Percentiles rank a stretch among this genome's conserved stretches.
Conservation (phyloP, 768 basidiomycete genomes). For the Fistulinella prunicolor region DNA sequence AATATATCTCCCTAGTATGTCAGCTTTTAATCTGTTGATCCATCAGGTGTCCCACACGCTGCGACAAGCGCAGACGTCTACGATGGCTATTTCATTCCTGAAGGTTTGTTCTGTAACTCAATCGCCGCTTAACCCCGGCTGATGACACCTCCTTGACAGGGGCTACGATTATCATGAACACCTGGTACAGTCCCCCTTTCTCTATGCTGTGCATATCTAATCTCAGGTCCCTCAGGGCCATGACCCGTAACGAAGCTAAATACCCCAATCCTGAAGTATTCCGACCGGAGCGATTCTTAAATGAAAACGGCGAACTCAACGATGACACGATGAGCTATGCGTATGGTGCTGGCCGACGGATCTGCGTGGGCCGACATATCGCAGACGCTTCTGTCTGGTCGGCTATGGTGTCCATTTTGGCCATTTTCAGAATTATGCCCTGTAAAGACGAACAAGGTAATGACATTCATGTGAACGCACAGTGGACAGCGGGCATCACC, state of each 20-base stretch:
- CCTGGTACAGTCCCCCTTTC: conserved; percentile 12
- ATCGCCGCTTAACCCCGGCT: neutral
- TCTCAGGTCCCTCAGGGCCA: conserved; percentile 20
- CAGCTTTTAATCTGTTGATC: neutral
- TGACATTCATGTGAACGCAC: conserved; percentile 20
- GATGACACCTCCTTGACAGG: conserved; percentile 10
- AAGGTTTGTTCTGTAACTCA: conserved; percentile 35
- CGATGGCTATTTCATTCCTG: conserved; percentile 52
- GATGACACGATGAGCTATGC: conserved; percentile 29
- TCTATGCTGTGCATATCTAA: neutral
- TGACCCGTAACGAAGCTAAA: conserved; percentile 34
- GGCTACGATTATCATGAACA: conserved; percentile 30
- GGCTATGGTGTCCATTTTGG: conserved; percentile 33
- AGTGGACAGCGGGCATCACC: conserved; percentile 25
- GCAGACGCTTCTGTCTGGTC: conserved; percentile 41
- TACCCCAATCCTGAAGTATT: conserved; percentile 35
- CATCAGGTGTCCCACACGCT: conserved; percentile 32
- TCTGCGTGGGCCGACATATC: conserved; percentile 41
- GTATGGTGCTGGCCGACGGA: conserved; percentile 38
- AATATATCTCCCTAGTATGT: neutral
- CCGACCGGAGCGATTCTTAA: conserved; percentile 36
- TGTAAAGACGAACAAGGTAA: conserved; percentile 25
- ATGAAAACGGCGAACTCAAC: conserved; percentile 20
- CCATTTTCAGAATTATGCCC: conserved; percentile 34
- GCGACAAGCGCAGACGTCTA: conserved; percentile 41